Evolutionary conservation across 257 asterid genomes (phyloP).

Genomic region (Phtheirospermum japonicum): DNA sequence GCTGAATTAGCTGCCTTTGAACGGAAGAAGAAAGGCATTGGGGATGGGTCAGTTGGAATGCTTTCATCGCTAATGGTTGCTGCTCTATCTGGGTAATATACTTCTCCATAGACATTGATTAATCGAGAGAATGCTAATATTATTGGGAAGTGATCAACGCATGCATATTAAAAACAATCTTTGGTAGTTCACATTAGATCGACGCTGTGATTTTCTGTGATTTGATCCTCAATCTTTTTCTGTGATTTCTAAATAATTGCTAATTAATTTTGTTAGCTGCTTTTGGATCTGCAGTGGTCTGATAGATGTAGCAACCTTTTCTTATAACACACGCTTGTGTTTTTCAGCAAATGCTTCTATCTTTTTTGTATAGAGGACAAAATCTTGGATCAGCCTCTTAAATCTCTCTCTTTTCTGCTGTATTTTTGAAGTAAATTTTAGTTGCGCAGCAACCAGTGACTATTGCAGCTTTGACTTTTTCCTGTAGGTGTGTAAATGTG

Average conservation of each 20-base stretch:
- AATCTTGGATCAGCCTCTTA: conserved; percentile 13
- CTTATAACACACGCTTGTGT: neutral
- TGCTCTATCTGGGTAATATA: conserved; percentile 82
- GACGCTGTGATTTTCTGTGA: too few species aligned
- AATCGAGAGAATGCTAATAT: conserved; percentile 2
- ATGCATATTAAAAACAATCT: neutral
- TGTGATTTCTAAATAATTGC: neutral
- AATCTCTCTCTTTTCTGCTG: conserved; percentile 7
- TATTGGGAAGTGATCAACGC: neutral
- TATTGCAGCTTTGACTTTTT: conserved; percentile 25
- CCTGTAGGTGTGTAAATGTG: conserved; percentile 82
- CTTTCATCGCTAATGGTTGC: conserved; percentile 88
- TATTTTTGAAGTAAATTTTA: conserved; percentile 1
- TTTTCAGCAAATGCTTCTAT: conserved; percentile 11
- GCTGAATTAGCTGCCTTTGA: conserved; percentile 73
- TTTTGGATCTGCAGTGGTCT: conserved; percentile 6
- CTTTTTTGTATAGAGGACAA: neutral
- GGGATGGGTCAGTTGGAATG: conserved; percentile 98
- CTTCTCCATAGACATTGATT: conserved; percentile 13
- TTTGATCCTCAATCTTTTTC: neutral
- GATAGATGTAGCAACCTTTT: conserved; percentile 3
- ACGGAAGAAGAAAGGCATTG: conserved; percentile 60
- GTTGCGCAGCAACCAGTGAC: conserved; percentile 23
- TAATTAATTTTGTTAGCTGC: conserved; percentile 6
- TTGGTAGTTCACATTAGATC: neutral